Evolutionary conservation across 2,329 filamentous ascomycete species (phyloP).

Genomic region (Xylaria hypoxylon): DNA sequence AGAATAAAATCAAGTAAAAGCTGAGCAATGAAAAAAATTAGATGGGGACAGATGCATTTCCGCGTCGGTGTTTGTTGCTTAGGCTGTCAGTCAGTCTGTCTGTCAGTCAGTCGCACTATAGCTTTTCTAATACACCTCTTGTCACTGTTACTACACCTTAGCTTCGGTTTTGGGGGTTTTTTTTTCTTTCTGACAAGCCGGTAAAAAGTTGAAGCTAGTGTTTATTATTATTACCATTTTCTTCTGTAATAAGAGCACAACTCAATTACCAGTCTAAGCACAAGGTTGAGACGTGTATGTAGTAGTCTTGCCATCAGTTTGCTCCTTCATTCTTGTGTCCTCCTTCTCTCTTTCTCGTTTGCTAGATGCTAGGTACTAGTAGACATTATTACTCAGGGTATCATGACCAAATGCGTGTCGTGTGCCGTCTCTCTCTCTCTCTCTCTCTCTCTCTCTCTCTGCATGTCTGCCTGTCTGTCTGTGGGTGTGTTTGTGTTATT

Average conservation of each 20-base stretch:
- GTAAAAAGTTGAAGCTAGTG: background rate
- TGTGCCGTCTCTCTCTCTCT: conserved; percentile 7
- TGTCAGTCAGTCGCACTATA: background rate
- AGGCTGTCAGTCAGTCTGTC: background rate
- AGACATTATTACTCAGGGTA: conserved; percentile 48
- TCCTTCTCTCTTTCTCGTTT: conserved; percentile 13
- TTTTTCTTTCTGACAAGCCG: background rate
- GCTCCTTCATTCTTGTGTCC: background rate
- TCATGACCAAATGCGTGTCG: conserved; percentile 45
- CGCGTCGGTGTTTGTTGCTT: background rate
- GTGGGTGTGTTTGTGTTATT: conserved; percentile 37
- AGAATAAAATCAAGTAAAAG: background rate
- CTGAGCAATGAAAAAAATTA: background rate
- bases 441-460: no score
- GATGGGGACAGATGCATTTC: background rate
- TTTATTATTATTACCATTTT: background rate
- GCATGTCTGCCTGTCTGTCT: conserved; percentile 25
- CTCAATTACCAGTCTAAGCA: background rate
- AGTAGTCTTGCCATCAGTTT: background rate
- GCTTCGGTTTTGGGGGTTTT: background rate
- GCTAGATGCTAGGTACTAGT: conserved; percentile 40
- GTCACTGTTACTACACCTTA: background rate
- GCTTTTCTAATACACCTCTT: conserved; percentile 14
- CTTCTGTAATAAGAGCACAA: background rate
- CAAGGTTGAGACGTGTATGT: background rate